These are phyloP conservation scores for Penicillium daleae DNA, from an alignment of 495 filamentous ascomycete genomes.

Conservation along the genomic window DNA sequence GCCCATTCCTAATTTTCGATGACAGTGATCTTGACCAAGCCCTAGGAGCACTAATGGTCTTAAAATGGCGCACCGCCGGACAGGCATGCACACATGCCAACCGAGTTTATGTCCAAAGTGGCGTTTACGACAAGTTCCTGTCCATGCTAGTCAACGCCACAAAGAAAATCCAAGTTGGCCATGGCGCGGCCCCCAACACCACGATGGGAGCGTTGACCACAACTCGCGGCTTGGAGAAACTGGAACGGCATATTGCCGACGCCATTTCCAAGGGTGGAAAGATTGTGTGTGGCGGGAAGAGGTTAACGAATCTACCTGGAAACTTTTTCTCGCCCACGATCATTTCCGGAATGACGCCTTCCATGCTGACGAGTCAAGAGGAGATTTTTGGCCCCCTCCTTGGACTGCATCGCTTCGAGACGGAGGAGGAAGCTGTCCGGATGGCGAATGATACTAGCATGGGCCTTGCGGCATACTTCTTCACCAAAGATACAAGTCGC, in stretches of 20 bases:
- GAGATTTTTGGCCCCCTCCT: neutral
- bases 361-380: neutral
- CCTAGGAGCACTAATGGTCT: neutral
- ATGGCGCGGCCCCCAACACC: neutral
- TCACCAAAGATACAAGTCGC: neutral
- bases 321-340: neutral
- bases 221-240: neutral
- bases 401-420: neutral
- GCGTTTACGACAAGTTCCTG: neutral
- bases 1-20: slow-evolving; percentile 49
- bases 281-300: neutral
- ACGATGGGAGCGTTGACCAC: neutral
- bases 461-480: neutral
- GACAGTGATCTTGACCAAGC: neutral
- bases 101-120: neutral
- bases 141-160: neutral
- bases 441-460: neutral
- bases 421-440: neutral
- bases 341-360: neutral
- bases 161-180: neutral
- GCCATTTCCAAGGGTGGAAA: neutral
- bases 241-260: neutral
- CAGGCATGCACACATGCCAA: neutral
- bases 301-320: neutral
- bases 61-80: neutral